Conservation (phyloP, 164 flowering plant genomes). For the Kingdonia uniflora region DNA sequence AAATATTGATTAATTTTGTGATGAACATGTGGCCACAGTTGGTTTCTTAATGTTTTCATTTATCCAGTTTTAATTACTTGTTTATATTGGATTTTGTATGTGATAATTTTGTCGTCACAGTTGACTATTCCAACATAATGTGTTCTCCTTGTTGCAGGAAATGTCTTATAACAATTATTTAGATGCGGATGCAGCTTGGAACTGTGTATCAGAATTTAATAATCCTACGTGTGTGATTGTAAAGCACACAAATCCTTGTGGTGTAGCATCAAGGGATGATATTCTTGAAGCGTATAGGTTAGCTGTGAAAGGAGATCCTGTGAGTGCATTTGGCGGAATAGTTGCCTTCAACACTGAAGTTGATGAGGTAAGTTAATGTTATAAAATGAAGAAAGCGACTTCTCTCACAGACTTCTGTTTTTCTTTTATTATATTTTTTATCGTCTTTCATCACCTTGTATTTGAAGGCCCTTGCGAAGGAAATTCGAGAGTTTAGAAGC, state of each 20-base stretch:
- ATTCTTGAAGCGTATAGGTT: slow-evolving; percentile 86
- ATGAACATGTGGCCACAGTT: too few relatives aligned
- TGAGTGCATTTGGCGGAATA: slow-evolving; percentile 99
- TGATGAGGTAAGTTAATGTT: slow-evolving; percentile 67
- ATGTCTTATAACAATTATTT: slow-evolving; percentile 97
- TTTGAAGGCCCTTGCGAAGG: slow-evolving; percentile 71
- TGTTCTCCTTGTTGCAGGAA: slow-evolving; percentile 51
- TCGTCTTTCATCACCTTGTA: slow-evolving; percentile 5
- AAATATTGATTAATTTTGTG: too few relatives aligned
- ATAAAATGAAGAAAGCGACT: too few relatives aligned
- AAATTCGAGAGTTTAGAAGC: slow-evolving; percentile 90
- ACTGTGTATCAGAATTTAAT: slow-evolving; percentile 81
- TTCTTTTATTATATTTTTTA: not conserved
- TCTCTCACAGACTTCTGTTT: not conserved
- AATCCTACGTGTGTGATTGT: slow-evolving; percentile 95
- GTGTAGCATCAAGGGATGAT: slow-evolving; percentile 86
- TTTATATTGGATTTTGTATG: not conserved
- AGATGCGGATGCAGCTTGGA: slow-evolving; percentile 99
- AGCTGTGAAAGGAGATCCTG: slow-evolving; percentile 96
- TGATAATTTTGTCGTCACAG: too few relatives aligned
- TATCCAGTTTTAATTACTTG: too few relatives aligned
- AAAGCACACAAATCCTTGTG: slow-evolving; percentile 99
- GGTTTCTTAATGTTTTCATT: too few relatives aligned
- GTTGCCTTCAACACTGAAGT: slow-evolving; percentile 95
- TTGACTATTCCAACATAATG: not conserved